Conservation (phyloP, 2,329 filamentous ascomycete species). For the Chrysoporthe deuterocubensis region DNA sequence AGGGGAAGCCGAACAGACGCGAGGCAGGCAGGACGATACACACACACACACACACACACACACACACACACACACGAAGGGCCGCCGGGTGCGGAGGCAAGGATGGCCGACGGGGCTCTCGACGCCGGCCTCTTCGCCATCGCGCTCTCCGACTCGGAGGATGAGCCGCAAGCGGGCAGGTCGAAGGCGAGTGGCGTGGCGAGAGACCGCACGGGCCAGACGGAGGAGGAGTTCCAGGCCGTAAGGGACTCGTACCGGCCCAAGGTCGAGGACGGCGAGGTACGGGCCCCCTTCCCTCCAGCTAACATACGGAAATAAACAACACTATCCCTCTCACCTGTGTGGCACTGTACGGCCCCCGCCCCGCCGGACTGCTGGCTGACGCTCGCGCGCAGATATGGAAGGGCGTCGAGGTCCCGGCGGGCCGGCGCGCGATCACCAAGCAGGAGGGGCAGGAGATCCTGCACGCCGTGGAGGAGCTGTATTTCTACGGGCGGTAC, state of each 20-base stretch:
- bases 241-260: slow-evolving; percentile 50
- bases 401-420: slow-evolving; percentile 47
- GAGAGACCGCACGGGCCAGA: slow-evolving; percentile 43
- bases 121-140: slow-evolving; percentile 47
- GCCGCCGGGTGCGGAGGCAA: background rate
- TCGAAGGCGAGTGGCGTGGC: slow-evolving; percentile 21
- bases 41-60: too few species aligned
- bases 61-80: too few species aligned
- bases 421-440: slow-evolving; percentile 38
- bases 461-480: slow-evolving; percentile 60
- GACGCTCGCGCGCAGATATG: slow-evolving; percentile 44
- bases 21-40: too few species aligned
- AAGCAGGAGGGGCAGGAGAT: slow-evolving; percentile 56
- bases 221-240: slow-evolving; percentile 53
- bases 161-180: slow-evolving; percentile 25
- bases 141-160: slow-evolving; percentile 45
- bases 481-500: slow-evolving; percentile 58
- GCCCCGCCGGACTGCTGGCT: background rate
- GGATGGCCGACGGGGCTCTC: slow-evolving; percentile 41
- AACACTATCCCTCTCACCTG: too few species aligned
- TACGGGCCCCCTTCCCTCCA: slow-evolving; percentile 36
- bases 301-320: background rate
- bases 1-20: too few species aligned
- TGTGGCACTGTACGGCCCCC: too few species aligned
- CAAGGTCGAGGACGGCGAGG: slow-evolving; percentile 60